Evolutionary conservation across 2,329 filamentous ascomycete genomes (phyloP), one percentile per base, ranked within the genome.

Genomic region (Xylariaceae sp.): DNA sequence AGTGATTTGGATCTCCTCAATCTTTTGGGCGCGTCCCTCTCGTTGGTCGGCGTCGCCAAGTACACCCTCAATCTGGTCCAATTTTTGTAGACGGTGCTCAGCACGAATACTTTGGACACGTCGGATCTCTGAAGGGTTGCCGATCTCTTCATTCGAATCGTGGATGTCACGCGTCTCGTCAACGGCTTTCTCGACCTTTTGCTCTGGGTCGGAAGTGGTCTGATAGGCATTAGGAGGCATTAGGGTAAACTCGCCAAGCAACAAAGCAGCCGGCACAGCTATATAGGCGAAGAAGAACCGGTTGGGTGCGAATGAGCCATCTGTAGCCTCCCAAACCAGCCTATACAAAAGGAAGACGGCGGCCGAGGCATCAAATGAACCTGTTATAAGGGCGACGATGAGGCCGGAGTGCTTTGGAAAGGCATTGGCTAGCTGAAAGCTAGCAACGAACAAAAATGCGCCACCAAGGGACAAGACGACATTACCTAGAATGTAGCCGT

Each of bases 361-460:
- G 30, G 83, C 85, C 6, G 83, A 86, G 3, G 83, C 82, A 69
- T 88, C 84, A 67, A 87, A 88, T 4, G 83, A 83, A 13, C 84
- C 84, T 0, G 84, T 87, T 51, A 88, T 74, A 23, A 83, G 72
- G 1, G 85, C 84, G 9, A 87, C 76, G 56, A 88, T 83, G 15
- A 84, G 73, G 1, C 84, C 84, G 3, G 82, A 80, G 65, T 81
- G 79, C 54, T 76, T 77, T 4, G 84, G 84, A 64, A 88, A 87
- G 9, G 84, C 82, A 70, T 87, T 86, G 17, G 84, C 84, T 55
- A 88, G 77, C 66, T 87, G 83, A 69, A 87, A 87, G 10, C 82
- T 84, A 2, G 85, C 80, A 53, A 87, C 82, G 71, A 87, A 87
- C 53, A 87, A 74, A 66, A 85, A 86, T 1, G 84, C 82, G 10